A percentile compares a stretch with the other conserved stretches of the same genome.
Evolutionary conservation across 352 stramenopile genomes (phyloP).

Genomic region (Pythium dissotocum): DNA sequence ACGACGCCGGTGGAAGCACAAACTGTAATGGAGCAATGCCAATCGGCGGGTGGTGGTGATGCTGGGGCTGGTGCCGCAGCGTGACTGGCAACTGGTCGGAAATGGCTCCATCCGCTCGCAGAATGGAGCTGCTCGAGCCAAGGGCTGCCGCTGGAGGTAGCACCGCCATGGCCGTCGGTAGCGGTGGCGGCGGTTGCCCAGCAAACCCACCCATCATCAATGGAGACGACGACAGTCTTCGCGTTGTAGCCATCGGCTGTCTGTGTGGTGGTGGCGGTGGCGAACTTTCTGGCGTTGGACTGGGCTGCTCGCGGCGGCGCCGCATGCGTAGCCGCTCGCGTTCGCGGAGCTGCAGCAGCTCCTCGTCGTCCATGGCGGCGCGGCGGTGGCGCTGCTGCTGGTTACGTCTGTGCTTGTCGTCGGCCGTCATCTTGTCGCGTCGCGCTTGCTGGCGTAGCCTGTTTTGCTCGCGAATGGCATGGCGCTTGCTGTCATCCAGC

Average conservation of each 20-base stretch:
- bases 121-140: background rate
- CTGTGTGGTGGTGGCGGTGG: background rate
- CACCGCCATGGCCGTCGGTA: background rate
- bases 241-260: background rate
- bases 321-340: constrained; percentile 52
- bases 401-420: constrained; percentile 39
- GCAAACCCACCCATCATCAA: constrained; percentile 9
- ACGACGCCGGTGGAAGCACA: constrained; percentile 45
- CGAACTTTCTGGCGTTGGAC: background rate
- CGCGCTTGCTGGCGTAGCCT: constrained; percentile 54
- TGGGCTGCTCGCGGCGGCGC: constrained; percentile 21
- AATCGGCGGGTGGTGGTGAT: constrained; percentile 21
- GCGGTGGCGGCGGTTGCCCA: background rate
- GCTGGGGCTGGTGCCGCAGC: constrained; percentile 3
- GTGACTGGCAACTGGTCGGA: background rate
- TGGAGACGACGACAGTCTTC: constrained; percentile 10
- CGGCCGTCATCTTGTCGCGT: constrained; percentile 44
- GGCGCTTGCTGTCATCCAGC: constrained; percentile 40
- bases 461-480: constrained; percentile 60
- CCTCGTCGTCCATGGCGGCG: constrained; percentile 42
- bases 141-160: constrained; percentile 13
- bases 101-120: background rate
- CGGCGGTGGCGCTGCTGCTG: constrained; percentile 53
- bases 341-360: constrained; percentile 42
- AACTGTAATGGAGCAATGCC: constrained; percentile 30